A percentile compares a stretch with the other conserved stretches of the same genome.
Conservation (phyloP, 768 basidiomycete species). For the Nevesoporus exiguus region DNA sequence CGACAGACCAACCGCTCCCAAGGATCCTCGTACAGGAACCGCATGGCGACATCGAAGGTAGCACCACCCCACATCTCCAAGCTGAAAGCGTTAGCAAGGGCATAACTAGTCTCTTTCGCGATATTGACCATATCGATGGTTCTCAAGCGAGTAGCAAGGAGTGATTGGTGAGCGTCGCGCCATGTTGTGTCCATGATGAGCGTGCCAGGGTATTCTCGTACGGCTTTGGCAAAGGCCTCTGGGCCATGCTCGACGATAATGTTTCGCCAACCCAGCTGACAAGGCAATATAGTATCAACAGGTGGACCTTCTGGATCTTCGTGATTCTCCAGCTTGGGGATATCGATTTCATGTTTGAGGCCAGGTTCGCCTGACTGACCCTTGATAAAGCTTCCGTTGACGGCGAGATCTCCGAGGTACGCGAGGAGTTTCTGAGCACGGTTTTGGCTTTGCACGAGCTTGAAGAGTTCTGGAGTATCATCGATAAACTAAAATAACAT, state of each 20-base stretch:
- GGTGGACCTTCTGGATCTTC: constrained; percentile 71
- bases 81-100: constrained; percentile 92
- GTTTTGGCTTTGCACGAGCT: constrained; percentile 95
- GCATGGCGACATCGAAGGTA: constrained; percentile 98
- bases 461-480: constrained; percentile 99
- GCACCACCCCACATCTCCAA: constrained; percentile 99
- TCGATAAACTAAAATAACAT: constrained; percentile 80
- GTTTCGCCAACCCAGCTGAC: constrained; percentile 92
- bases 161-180: constrained; percentile 98
- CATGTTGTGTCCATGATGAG: constrained; percentile 99
- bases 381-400: constrained; percentile 97
- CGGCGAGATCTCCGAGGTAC: constrained; percentile 95
- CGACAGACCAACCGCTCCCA: constrained; percentile 89
- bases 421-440: constrained; percentile 96
- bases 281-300: constrained; percentile 79
- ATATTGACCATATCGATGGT: constrained; percentile 98
- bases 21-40: constrained; percentile 99
- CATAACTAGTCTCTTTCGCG: constrained; percentile 95
- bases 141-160: constrained; percentile 92
- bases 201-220: constrained; percentile 91
- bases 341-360: constrained; percentile 80
- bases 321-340: constrained; percentile 76
- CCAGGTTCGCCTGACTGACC: constrained; percentile 95
- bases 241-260: constrained; percentile 98
- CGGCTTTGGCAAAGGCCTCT: constrained; percentile 97